Conservation (phyloP, 768 basidiomycete species). For the Auriscalpium vulgare region DNA sequence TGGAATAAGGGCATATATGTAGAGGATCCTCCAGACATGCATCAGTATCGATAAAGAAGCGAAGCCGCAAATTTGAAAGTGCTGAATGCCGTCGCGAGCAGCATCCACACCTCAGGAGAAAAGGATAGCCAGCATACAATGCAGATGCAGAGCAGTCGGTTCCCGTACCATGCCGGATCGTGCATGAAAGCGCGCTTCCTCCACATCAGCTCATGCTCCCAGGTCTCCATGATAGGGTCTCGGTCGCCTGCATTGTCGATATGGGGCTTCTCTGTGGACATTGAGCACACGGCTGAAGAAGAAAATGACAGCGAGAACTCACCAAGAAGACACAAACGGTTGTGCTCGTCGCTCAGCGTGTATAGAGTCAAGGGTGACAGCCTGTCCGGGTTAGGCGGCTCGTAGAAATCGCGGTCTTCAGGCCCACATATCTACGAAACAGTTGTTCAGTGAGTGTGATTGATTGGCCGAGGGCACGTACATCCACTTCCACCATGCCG, state of each 20-base stretch:
- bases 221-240: slow-evolving; percentile 5
- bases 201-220: slow-evolving; percentile 6
- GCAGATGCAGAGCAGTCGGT: slow-evolving; percentile 7
- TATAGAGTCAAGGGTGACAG: not conserved
- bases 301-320: not conserved
- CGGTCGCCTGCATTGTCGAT: slow-evolving; percentile 3
- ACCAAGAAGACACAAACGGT: slow-evolving; percentile 1
- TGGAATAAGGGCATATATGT: not conserved
- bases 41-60: not conserved
- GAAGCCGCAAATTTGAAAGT: not conserved
- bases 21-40: not conserved
- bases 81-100: not conserved
- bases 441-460: not conserved
- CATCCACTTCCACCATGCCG: slow-evolving; percentile 5
- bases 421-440: not conserved
- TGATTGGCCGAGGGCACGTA: not conserved
- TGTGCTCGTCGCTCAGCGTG: slow-evolving; percentile 9
- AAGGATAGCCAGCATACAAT: slow-evolving; percentile 5
- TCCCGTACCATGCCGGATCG: slow-evolving; percentile 6
- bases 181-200: slow-evolving; percentile 5
- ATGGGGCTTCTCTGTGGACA: not conserved
- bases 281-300: not conserved
- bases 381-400: not conserved
- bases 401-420: not conserved
- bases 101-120: not conserved